Base-by-base conservation (phyloP, 2,329 filamentous ascomycete genomes). In the Rhynchosporium agropyri region DNA sequence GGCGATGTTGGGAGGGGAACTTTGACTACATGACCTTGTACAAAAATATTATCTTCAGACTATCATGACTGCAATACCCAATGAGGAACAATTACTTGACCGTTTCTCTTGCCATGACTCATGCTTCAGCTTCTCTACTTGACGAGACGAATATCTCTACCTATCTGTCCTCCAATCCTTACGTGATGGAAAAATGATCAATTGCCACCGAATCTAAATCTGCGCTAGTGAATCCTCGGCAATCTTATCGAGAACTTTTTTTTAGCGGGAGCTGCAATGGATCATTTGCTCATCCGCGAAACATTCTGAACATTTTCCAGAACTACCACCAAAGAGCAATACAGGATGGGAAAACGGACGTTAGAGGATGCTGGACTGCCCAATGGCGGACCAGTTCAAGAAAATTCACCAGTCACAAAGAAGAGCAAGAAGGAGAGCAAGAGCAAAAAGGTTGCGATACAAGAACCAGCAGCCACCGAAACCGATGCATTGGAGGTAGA, bases 261-360 rank as follows among this genome's bases (percentile, higher is more conserved):
- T 57, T 57, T 57, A 57, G 45, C 54, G 54, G 26, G 33, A 43
- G 20, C 46, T 36, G 42, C 29, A 33, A 33, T 54, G 36, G 51
- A 42, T 40, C 51, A 29, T 40, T 54, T 54, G 33, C 10, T 26
- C 13, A 26, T 54, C 50, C 7, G 20, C 38, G 33, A n/a, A 20
- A 54, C 38, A 20, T 53, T 54, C 51, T 42, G 51, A 29, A 54
- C 51, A 28, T 42, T 54, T 42, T 28, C 51, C 12, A 42, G 28
- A 33, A 53, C n/a, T 43, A 57, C 62, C 40, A 61, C 28, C 28
- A 33, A 56, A 42, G 12, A 51, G 26, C 53, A 49, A 31, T 48
- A 40, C 61, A 53, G 60, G 56, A 75, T 75, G 73, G 57, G 68
- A 13, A 75, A 75, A 71, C 71, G 72, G 42, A 67, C 70, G 7